A percentile compares a stretch with the other conserved stretches of the same genome.
Conservation (phyloP, 768 basidiomycete species). For the Xerocomellus amylosporus region DNA sequence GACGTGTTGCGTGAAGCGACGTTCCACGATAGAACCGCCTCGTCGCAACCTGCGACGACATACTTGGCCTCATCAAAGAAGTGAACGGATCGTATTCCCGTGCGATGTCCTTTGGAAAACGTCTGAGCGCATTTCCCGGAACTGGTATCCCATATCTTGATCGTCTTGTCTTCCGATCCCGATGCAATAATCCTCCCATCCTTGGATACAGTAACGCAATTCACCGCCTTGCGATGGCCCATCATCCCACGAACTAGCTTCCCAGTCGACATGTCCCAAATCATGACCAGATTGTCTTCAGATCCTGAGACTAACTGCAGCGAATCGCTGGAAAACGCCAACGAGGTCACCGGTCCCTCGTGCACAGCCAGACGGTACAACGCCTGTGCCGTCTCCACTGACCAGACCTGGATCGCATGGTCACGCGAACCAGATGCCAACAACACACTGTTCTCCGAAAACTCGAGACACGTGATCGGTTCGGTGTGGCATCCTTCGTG, state of each 20-base stretch:
- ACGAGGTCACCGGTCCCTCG: slow-evolving; percentile 14
- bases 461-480: slow-evolving; percentile 19
- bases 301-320: slow-evolving; percentile 22
- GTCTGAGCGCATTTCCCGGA: slow-evolving; percentile 17
- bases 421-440: slow-evolving; percentile 22
- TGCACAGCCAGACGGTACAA: slow-evolving; percentile 15
- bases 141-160: slow-evolving; percentile 23
- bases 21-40: slow-evolving; percentile 7
- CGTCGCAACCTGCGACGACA: slow-evolving; percentile 9
- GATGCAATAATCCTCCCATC: slow-evolving; percentile 18
- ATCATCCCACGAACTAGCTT: slow-evolving; percentile 16
- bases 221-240: slow-evolving; percentile 18
- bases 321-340: slow-evolving; percentile 24
- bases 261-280: slow-evolving; percentile 23
- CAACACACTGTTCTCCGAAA: slow-evolving; percentile 12
- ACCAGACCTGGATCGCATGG: slow-evolving; percentile 23
- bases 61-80: slow-evolving; percentile 12
- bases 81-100: slow-evolving; percentile 11
- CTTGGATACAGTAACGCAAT: slow-evolving; percentile 19
- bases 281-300: slow-evolving; percentile 20
- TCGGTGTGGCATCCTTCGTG: slow-evolving; percentile 11
- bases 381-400: slow-evolving; percentile 8
- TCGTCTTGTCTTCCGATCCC: slow-evolving; percentile 24
- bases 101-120: slow-evolving; percentile 14
- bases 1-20: slow-evolving; percentile 1